Base-by-base conservation (phyloP, 495 filamentous ascomycete species). In the Lepraria neglecta region DNA sequence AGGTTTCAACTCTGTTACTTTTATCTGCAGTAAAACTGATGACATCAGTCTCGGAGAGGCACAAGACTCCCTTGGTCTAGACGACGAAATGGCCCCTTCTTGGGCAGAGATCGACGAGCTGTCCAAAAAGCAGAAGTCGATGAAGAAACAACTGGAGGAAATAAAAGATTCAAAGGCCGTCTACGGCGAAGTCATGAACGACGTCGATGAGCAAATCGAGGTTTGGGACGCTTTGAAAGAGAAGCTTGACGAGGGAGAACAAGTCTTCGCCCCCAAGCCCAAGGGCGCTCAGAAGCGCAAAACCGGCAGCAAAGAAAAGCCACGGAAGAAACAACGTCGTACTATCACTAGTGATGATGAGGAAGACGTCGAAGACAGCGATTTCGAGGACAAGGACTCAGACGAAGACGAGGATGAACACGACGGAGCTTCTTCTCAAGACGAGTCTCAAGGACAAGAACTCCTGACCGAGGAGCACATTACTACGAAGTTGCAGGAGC, bases 11-110 rank as follows among this genome's bases (percentile, higher is more conserved):
- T 61, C 67, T 6, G 74, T 89, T 17, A 86, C 78, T 0, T 84
- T 90, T 58, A 83, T 90, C 24, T 87, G 85, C 63, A 82, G 79
- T 15, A 89, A 88, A 69, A 84, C 83, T 6, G 87, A 89, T 68
- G 84, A 87, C 51, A 83, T 88, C 31, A 77, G 71, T 17, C 67
- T 86, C 10, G 76, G 74, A 2, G 79, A 83, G 46, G 77, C 81
- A 12, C 69, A 76, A 10, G 68, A 74, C 17, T 77, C 72, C 33
- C 69, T 82, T 50, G 72, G 74, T 19, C 66, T 80, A 9, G 74
- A 76, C 27, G 73, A 76, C 0, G 62, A 80, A 38, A 62, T 76
- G 52, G 53, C 48, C 7, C 43, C 69, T 2, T 67, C 68, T n/a
- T 65, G 65, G 57, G 67, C 71, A n/a, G 64, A 73, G 35, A 62